Evolutionary conservation across 2,329 filamentous ascomycete species (phyloP), one percentile per base, ranked within the genome.

Genomic region (Beauveria pseudobassiana): DNA sequence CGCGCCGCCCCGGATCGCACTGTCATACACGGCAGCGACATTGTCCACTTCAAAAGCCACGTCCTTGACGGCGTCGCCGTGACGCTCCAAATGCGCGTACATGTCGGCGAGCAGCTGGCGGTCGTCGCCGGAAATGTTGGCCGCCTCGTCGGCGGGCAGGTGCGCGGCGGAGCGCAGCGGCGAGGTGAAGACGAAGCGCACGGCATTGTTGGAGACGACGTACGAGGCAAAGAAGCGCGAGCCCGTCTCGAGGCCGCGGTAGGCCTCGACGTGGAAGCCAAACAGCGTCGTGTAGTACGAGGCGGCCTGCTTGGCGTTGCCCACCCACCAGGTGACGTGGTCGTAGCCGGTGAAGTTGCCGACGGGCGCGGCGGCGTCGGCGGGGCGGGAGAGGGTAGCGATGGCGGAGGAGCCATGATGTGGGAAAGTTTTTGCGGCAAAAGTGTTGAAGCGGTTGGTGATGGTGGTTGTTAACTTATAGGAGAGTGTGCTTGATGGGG

Each of bases 21-120:
- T 85, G 62, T 78, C 72, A 74, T 91, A 97, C 5, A 97, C 89
- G 50, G 85, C 89, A 62, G 88, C 84, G 43, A 96, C 91, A 69
- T 91, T 86, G 75, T 98, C 93, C 14, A 98, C 93, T 74, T 96
- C 91, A 72, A 97, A 97, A 12, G 93, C 90, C 40, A 97, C 92
- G 70, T 97, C 93, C 77, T 96, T 96, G 59, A 97, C 93, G 14
- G 89, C 93, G 75, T 98, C 93, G 26, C 93, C 93, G 71, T 98
- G 93, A 64, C 86, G 84, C 76, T 93, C 89, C 45, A 96, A 83
- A 73, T 97, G 93, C 18, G 80, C 81, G 72, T 96, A 87, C 65
- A 97, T 91, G 68, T 93, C 89, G 62, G 77, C 76, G 22, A 97
- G 79, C 46, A 90, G 77, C 26, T 74, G 76, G 64, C 81, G 81